A percentile compares a stretch with the other conserved stretches of the same genome.
phyloP scores from a whole-genome alignment of 352 stramenopile genomes.

The Phytophthora megakarya region DNA sequence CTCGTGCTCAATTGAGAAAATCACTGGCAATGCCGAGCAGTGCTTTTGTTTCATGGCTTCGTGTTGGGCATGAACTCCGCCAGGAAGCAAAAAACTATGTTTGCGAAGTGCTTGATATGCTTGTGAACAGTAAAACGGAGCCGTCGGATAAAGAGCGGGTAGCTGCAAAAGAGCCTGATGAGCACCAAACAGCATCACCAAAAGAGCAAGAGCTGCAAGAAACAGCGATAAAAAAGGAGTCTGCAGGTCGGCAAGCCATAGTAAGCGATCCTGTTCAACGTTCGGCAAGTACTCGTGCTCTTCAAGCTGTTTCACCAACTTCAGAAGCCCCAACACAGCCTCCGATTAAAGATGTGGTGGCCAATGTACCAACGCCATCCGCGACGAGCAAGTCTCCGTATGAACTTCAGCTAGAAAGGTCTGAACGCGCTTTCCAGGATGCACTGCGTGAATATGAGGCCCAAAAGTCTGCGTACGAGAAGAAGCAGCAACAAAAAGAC shows the following conservation, averaged over 20 bases:
- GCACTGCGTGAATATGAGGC: conserved; percentile 44
- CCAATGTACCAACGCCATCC: not conserved
- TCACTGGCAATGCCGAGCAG: conserved; percentile 51
- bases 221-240: not conserved
- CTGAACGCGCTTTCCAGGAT: conserved; percentile 50
- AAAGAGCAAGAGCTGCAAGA: conserved; percentile 2
- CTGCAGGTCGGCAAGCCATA: not conserved
- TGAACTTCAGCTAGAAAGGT: conserved; percentile 50
- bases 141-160: conserved; percentile 12
- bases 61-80: conserved; percentile 85
- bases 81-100: conserved; percentile 89
- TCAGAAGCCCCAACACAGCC: not conserved
- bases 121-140: conserved; percentile 62
- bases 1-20: conserved; percentile 56
- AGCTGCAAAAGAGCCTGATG: not conserved
- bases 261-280: not conserved
- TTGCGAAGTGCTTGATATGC: conserved; percentile 77
- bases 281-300: not conserved
- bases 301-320: not conserved
- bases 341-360: not conserved
- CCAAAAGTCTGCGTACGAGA: conserved; percentile 44
- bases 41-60: conserved; percentile 90
- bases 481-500: conserved; percentile 37
- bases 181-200: not conserved
- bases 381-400: conserved; percentile 42